Conservation (phyloP, 371 early-diverging fungal species). For the Rhizomucor pusillus region DNA sequence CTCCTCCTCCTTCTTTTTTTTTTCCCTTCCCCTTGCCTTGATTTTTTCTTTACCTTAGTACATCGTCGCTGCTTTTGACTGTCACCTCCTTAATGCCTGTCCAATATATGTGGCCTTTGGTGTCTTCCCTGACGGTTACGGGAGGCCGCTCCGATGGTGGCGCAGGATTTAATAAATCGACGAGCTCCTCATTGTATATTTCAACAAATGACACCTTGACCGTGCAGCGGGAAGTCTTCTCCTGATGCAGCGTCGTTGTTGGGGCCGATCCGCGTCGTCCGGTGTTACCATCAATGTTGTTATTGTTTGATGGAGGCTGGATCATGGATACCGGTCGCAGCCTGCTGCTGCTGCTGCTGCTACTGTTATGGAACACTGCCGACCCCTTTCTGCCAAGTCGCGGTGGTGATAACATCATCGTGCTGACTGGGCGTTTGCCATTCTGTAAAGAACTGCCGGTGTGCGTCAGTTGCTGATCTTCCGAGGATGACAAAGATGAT, state of each 20-base stretch:
- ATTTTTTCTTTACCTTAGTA: constrained; percentile 59
- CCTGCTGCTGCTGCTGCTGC: constrained; percentile 5
- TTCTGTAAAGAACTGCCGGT: background rate
- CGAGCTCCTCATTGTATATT: constrained; percentile 97
- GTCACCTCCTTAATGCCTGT: constrained; percentile 84
- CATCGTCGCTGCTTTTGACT: constrained; percentile 74
- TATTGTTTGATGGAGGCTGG: constrained; percentile 5
- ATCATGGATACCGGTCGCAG: constrained; percentile 38
- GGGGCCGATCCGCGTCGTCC: constrained; percentile 21
- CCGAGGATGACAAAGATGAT: too few species aligned
- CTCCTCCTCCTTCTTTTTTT: background rate
- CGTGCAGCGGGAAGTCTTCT: constrained; percentile 38
- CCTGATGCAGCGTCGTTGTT: background rate
- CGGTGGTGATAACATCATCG: background rate
- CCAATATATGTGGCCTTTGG: constrained; percentile 88
- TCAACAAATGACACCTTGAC: constrained; percentile 81
- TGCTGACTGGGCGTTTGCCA: constrained; percentile 6
- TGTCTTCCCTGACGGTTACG: constrained; percentile 89
- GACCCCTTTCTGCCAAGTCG: background rate
- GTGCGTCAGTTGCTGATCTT: background rate
- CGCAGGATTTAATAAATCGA: constrained; percentile 75
- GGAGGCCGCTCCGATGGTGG: constrained; percentile 57
- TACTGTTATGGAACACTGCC: too few species aligned
- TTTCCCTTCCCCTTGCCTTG: background rate
- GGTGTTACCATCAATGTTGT: background rate